These are phyloP conservation scores for Raphidocelis subcapitata DNA, from an alignment of 139 green algal genomes.

Conservation along the genomic window DNA sequence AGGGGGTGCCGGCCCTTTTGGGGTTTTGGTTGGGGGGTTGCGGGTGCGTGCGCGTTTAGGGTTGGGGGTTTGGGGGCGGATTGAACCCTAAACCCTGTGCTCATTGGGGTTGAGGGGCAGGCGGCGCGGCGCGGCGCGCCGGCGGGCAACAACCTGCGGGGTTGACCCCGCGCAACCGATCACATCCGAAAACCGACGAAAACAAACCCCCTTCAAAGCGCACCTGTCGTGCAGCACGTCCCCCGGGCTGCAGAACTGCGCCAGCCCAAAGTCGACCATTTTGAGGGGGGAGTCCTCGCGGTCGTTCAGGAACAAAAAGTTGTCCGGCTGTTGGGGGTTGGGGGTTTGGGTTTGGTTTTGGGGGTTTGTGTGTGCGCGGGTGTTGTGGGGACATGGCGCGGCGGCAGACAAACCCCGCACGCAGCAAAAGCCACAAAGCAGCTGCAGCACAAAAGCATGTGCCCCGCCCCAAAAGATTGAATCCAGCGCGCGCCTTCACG, in stretches of 20 bases:
- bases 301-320: constrained; percentile 65
- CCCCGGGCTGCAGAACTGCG: constrained; percentile 55
- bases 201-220: neutral
- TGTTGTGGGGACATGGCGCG: too few species aligned
- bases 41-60: constrained; percentile 57
- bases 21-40: neutral
- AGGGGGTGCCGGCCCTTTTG: constrained; percentile 26
- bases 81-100: neutral
- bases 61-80: constrained; percentile 55
- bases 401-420: too few species aligned
- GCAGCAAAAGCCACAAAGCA: too few species aligned
- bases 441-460: too few species aligned
- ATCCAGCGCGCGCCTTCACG: constrained; percentile 79
- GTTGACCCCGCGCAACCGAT: too few species aligned
- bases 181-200: too few species aligned
- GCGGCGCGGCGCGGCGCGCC: too few species aligned
- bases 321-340: too few species aligned
- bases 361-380: too few species aligned
- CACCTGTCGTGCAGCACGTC: constrained; percentile 28
- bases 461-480: too few species aligned
- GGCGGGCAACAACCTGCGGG: too few species aligned
- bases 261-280: constrained; percentile 76
- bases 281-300: constrained; percentile 59
- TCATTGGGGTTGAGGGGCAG: neutral
- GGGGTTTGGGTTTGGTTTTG: too few species aligned